Conservation (phyloP, 805 yeast genomes). For the Candida namnaoensis region DNA sequence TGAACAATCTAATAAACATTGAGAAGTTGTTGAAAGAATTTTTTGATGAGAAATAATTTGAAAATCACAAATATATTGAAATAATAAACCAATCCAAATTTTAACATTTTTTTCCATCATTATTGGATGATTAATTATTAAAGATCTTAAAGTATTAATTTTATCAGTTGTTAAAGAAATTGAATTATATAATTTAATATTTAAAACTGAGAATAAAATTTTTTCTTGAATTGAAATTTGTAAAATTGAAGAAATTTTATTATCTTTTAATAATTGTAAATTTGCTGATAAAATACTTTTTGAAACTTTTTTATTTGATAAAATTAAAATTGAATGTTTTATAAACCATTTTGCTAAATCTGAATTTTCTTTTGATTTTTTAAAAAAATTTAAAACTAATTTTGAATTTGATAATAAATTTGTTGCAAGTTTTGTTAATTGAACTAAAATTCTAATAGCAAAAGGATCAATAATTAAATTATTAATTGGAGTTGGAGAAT, state of each 20-base stretch:
- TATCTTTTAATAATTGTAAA: constrained; percentile 16
- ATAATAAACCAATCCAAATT: constrained; percentile 11
- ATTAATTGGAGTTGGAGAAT: background rate
- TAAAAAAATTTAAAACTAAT: constrained; percentile 4
- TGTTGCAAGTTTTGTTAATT: constrained; percentile 12
- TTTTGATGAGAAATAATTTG: constrained; percentile 5
- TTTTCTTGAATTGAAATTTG: constrained; percentile 8
- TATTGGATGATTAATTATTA: constrained; percentile 7
- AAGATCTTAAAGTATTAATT: constrained; percentile 11
- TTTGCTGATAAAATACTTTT: constrained; percentile 16
- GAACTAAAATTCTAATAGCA: constrained; percentile 13
- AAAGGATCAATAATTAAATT: constrained; percentile 9
- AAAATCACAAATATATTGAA: constrained; percentile 13
- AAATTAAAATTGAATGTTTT: constrained; percentile 5
- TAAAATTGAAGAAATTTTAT: constrained; percentile 6
- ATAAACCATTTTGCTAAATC: constrained; percentile 10
- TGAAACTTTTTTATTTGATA: constrained; percentile 8
- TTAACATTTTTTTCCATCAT: constrained; percentile 20
- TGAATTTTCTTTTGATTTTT: background rate
- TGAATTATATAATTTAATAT: constrained; percentile 13
- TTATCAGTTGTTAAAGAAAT: constrained; percentile 13
- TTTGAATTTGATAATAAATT: constrained; percentile 8
- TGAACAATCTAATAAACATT: constrained; percentile 8
- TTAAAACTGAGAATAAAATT: constrained; percentile 11
- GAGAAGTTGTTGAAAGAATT: constrained; percentile 2